These are phyloP conservation scores for Thermothielavioides terrestris DNA, from an alignment of 495 filamentous ascomycete species.

Conservation along the genomic window DNA sequence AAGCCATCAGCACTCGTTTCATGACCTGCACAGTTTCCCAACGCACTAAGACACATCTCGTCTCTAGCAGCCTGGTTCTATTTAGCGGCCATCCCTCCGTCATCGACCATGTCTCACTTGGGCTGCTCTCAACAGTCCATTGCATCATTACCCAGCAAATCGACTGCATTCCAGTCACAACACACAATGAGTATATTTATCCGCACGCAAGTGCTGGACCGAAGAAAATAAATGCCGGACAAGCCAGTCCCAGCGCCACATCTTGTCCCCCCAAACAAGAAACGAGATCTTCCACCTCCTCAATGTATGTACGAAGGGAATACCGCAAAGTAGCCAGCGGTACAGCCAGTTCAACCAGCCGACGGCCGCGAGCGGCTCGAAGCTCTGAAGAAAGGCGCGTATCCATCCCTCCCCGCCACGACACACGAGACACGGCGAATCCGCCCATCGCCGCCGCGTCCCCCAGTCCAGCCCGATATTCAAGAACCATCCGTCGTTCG, in stretches of 20 bases:
- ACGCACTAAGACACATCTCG: too few relatives aligned
- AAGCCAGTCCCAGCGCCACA: background rate
- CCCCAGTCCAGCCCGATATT: background rate
- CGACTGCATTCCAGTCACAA: too few relatives aligned
- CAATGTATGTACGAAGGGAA: background rate
- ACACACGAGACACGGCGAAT: background rate
- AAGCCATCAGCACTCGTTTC: too few relatives aligned
- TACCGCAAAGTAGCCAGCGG: background rate
- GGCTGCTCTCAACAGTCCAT: too few relatives aligned
- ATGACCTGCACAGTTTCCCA: too few relatives aligned
- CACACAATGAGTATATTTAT: background rate
- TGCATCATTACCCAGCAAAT: too few relatives aligned
- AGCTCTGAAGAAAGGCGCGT: background rate
- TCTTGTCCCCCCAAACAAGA: background rate
- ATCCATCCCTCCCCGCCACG: background rate
- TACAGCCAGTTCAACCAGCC: background rate
- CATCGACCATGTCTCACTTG: too few relatives aligned
- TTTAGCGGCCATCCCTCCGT: too few relatives aligned
- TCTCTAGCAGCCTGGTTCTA: too few relatives aligned
- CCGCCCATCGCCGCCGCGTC: background rate
- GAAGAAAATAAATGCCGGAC: background rate
- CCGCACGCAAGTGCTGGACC: background rate
- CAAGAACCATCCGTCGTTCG: background rate
- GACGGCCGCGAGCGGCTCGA: conserved; percentile 6
- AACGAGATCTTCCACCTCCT: background rate